Evolutionary conservation across 2,329 filamentous ascomycete species (phyloP), one percentile per base, ranked within the genome.

Genomic region (Aureobasidium sp.): DNA sequence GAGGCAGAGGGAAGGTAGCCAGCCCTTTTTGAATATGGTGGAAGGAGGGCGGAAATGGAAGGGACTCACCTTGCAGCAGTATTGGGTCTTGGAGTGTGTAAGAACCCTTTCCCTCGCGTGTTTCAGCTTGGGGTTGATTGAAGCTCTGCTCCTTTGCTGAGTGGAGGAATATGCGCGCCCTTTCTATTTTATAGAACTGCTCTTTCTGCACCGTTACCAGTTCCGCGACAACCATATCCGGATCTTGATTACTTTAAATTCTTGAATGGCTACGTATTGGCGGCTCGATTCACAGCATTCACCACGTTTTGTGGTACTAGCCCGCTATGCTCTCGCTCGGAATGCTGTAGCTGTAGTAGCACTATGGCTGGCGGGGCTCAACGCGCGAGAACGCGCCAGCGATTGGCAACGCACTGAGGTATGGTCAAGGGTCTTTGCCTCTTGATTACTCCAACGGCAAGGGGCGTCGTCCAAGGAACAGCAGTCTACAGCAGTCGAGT

Each of bases 1-100:
- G 16, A 54, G 25, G 50, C 37, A 54, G 34, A 44, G 39, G 16
- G 27, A 25, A 49, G 48, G 59, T 55, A 41, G 13, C 30, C 30
- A 41, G 48, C 49, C 42, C 50, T 49, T 61, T 53, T 61, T 44
- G 36, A 61, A 45, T 29, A 45, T 50, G 34, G 25, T 50, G 45
- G 57, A 44, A 15, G 37, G 47, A 44, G 39, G 59, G 44, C 5
- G 32, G 41, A 49, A 39, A 61, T 47, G 59, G 34, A 61, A n/a
- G n/a, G 50, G 59, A 54, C 59, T 61, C 50, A 61, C 59, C 59
- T 53, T 61, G 59, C 49, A 54, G 59, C 50, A 61, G 59, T 42
- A 54, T 25, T 39, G 27, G 49, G 59, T 61, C 50, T 61, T 21
- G 32, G 21, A 61, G 39, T 50, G 57, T 52, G 47, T 45, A 49